A percentile compares a stretch with the other conserved stretches of the same genome.
These are phyloP conservation scores for Linum trigynum DNA, from an alignment of 345 rosid genomes.

Conservation along the genomic window DNA sequence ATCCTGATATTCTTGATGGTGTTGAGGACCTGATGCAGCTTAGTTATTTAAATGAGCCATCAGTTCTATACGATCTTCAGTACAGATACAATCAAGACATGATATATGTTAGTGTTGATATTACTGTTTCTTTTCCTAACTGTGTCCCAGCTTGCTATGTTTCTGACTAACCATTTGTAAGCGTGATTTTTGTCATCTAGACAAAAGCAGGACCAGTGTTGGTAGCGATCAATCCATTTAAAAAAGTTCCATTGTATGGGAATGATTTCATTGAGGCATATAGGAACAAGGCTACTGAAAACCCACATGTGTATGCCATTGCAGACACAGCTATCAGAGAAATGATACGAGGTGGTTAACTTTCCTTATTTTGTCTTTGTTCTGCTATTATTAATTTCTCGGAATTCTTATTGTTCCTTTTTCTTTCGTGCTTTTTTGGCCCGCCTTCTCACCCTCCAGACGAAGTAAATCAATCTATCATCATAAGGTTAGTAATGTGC, in stretches of 20 bases:
- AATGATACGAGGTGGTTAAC: slow-evolving; percentile 76
- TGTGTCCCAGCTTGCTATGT: slow-evolving; percentile 7
- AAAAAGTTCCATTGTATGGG: slow-evolving; percentile 83
- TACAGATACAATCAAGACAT: slow-evolving; percentile 78
- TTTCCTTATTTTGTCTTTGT: slow-evolving; percentile 12
- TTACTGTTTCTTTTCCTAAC: slow-evolving; percentile 7
- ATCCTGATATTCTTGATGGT: slow-evolving; percentile 98
- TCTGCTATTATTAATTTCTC: background rate
- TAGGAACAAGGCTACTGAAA: slow-evolving; percentile 59
- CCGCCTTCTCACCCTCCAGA: slow-evolving; percentile 40
- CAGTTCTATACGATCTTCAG: slow-evolving; percentile 85
- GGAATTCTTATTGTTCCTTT: background rate
- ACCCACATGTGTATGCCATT: slow-evolving; percentile 93
- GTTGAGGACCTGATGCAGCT: slow-evolving; percentile 98
- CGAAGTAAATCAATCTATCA: slow-evolving; percentile 98
- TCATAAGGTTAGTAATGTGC: slow-evolving; percentile 67
- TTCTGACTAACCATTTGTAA: slow-evolving; percentile 11
- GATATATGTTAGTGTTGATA: slow-evolving; percentile 75
- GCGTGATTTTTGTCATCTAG: slow-evolving; percentile 32
- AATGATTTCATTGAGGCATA: slow-evolving; percentile 71
- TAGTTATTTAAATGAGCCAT: slow-evolving; percentile 94
- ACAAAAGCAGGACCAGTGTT: slow-evolving; percentile 98
- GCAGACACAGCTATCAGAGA: slow-evolving; percentile 95
- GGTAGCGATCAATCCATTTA: slow-evolving; percentile 95
- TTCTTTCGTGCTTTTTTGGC: slow-evolving; percentile 17